These are phyloP conservation scores for Trametes punicea DNA, from an alignment of 768 basidiomycete species.

Conservation along the genomic window DNA sequence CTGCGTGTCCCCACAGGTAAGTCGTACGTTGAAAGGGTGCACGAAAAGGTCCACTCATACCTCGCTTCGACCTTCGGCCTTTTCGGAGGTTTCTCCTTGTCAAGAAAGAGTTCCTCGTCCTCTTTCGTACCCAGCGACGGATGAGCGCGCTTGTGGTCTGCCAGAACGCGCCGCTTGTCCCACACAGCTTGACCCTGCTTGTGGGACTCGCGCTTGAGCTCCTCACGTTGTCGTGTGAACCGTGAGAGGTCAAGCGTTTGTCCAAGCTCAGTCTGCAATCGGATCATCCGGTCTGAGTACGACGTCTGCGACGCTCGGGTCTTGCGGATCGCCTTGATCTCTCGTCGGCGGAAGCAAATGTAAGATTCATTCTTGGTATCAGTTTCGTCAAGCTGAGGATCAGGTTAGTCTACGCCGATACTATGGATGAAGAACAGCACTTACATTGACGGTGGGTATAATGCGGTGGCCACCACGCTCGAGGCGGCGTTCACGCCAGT, in stretches of 20 bases:
- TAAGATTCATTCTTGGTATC: slow-evolving; percentile 91
- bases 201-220: slow-evolving; percentile 63
- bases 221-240: slow-evolving; percentile 68
- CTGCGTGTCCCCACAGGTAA: slow-evolving; percentile 24
- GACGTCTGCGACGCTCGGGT: slow-evolving; percentile 89
- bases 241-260: slow-evolving; percentile 72
- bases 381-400: slow-evolving; percentile 74
- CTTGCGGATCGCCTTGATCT: slow-evolving; percentile 91
- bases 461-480: slow-evolving; percentile 81
- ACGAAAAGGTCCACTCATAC: slow-evolving; percentile 22
- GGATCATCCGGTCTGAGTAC: slow-evolving; percentile 83
- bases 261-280: slow-evolving; percentile 73
- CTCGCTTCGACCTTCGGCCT: slow-evolving; percentile 41
- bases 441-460: slow-evolving; percentile 84
- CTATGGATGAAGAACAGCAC: slow-evolving; percentile 23
- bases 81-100: slow-evolving; percentile 66
- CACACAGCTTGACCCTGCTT: slow-evolving; percentile 64
- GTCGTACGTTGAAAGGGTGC: background rate
- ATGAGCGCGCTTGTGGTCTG: slow-evolving; percentile 77
- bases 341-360: slow-evolving; percentile 94
- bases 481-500: slow-evolving; percentile 85
- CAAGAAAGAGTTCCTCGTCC: slow-evolving; percentile 70
- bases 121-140: slow-evolving; percentile 56
- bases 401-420: slow-evolving; percentile 3
- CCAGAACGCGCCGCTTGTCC: slow-evolving; percentile 72